phyloP scores from a whole-genome alignment of 306 rosid species.

The Sphenostylis stenocarpa region DNA sequence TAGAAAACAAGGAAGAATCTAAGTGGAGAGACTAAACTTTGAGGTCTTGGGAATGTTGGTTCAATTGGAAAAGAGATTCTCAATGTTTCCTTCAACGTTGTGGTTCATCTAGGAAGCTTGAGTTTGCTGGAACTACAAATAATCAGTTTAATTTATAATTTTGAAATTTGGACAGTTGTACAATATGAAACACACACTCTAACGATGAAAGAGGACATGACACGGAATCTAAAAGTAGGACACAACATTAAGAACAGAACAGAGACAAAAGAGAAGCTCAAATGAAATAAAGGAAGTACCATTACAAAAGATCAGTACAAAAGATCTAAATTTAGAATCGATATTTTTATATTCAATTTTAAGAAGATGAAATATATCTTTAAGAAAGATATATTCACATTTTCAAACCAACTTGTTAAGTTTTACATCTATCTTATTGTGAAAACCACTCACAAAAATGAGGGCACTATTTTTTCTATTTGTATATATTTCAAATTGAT shows the following conservation, averaged over 20 bases:
- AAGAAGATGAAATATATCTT: no score
- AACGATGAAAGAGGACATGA: background rate
- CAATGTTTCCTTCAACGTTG: background rate
- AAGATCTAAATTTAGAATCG: background rate
- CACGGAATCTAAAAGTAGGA: background rate
- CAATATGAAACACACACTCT: background rate
- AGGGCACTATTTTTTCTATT: no score
- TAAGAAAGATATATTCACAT: no score
- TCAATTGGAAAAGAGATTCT: background rate
- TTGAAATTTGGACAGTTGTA: background rate
- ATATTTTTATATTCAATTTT: background rate
- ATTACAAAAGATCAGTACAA: background rate
- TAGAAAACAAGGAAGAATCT: slow-evolving; percentile 17
- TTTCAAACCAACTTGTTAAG: no score
- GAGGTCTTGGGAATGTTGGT: background rate
- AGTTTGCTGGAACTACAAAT: background rate
- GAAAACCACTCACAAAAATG: no score
- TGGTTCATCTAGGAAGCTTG: background rate
- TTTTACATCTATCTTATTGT: no score
- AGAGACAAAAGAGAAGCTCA: background rate
- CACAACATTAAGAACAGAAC: background rate
- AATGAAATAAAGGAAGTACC: background rate
- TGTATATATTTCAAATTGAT: background rate
- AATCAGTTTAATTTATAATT: background rate
- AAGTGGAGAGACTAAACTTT: background rate